phyloP scores from a whole-genome alignment of 2,329 filamentous ascomycete genomes.

The Hymenoscyphus scutula region DNA sequence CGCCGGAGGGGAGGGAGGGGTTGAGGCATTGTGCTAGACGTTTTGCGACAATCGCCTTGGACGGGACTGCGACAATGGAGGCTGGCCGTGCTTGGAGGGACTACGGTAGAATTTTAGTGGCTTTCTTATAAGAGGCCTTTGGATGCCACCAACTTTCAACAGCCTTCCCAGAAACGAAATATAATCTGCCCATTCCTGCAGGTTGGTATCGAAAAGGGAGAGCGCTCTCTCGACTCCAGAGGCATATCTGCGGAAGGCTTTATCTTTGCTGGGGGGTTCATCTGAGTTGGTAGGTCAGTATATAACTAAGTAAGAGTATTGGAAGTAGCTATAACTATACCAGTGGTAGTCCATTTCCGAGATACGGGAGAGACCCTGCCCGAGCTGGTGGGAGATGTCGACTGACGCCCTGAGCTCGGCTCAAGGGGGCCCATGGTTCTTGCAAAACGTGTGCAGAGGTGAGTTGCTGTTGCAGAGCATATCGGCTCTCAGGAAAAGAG shows the following conservation, averaged over 20 bases:
- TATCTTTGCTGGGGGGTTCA: slow-evolving; percentile 57
- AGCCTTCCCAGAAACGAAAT: slow-evolving; percentile 93
- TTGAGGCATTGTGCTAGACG: slow-evolving; percentile 94
- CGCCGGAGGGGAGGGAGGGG: slow-evolving; percentile 86
- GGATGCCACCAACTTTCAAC: slow-evolving; percentile 64
- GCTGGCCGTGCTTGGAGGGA: slow-evolving; percentile 83
- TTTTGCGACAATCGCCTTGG: slow-evolving; percentile 81
- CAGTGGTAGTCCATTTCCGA: slow-evolving; percentile 75
- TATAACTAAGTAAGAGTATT: neutral
- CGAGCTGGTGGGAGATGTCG: slow-evolving; percentile 77
- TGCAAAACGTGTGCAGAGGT: slow-evolving; percentile 27
- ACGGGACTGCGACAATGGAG: slow-evolving; percentile 69
- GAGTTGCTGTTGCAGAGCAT: slow-evolving; percentile 22
- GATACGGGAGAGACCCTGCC: slow-evolving; percentile 74
- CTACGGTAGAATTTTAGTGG: slow-evolving; percentile 45
- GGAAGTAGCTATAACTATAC: slow-evolving; percentile 54
- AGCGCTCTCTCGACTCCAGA: slow-evolving; percentile 83
- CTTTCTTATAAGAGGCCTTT: slow-evolving; percentile 15
- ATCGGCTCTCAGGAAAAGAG: slow-evolving; percentile 12
- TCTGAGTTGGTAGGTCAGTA: slow-evolving; percentile 40
- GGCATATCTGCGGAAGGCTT: slow-evolving; percentile 83
- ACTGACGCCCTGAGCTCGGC: slow-evolving; percentile 53
- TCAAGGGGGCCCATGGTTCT: slow-evolving; percentile 60
- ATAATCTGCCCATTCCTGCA: slow-evolving; percentile 99
- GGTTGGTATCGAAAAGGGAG: slow-evolving; percentile 82